Evolutionary conservation across 345 rosid species (phyloP), one percentile per base, ranked within the genome.

Genomic region (Murraya paniculata): DNA sequence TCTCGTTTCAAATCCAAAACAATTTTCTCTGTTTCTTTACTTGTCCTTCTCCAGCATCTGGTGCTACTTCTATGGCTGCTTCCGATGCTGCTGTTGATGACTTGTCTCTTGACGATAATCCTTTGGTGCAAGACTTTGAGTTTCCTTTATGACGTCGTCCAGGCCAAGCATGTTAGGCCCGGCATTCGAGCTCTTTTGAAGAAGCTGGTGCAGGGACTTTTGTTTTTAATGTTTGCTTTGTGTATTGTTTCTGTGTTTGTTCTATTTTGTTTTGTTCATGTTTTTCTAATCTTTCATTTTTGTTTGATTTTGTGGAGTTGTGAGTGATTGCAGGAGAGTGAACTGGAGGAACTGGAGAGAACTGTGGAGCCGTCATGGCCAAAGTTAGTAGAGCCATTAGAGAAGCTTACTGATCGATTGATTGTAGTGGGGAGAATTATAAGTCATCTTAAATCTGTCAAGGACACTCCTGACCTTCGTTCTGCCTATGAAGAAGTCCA

Each of bases 401-500:
- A 92, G 93, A 95, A 85, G 90, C 87, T 93, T 78, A 56, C 86
- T n/a, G 99, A 91, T 84, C 82, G 79, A 6, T 81, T 91, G 84
- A n/a, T 81, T 69, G 90, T 95, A 38, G 91, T 89, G 78, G 93
- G 96, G 99, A 93, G 91, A 65, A 84, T 87, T 50, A 84, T 93
- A 69, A 85, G 87, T 84, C 98, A 92, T 83, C 94, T 95, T 59
- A 95, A 93, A 85, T 76, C 89, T 80, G 98, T 93, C 31, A 92
- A 90, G 90, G 99, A 95, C 76, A 83, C 93, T 5, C 68, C 89
- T 7, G 98, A 95, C 81, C 93, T 95, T 73, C 96, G 99, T 78
- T 82, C 97, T 71, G 98, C 99, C 50, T 90, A 92, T 69, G 94
- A 92, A 82, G 97, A 95, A 82, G 96, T 95, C 81, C 99, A 1